Percentiles rank a stretch among this genome's conserved stretches.
Conservation (phyloP, 139 green algal genomes). For the Marvania coccoides region DNA sequence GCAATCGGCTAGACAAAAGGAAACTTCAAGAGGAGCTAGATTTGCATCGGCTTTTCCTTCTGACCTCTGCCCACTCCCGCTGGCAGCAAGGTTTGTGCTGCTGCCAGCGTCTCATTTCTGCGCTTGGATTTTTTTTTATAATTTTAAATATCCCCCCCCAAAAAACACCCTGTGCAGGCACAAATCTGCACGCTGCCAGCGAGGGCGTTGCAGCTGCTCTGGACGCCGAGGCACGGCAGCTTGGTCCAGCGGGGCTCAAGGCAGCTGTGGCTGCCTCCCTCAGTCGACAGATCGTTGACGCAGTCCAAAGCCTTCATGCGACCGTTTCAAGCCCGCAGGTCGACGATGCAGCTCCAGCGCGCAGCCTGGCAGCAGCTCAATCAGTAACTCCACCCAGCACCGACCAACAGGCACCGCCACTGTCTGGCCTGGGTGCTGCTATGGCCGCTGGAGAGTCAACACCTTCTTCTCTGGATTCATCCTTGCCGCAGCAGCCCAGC, state of each 20-base stretch:
- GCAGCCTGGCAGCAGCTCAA: not conserved
- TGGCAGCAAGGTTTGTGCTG: too few relatives aligned
- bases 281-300: not conserved
- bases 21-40: conserved; percentile 41
- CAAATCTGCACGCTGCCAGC: not conserved
- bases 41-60: conserved; percentile 41
- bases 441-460: not conserved
- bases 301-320: not conserved
- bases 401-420: too few relatives aligned
- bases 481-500: too few relatives aligned
- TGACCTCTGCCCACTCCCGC: conserved; percentile 12
- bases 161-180: too few relatives aligned
- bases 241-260: conserved; percentile 1
- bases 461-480: too few relatives aligned
- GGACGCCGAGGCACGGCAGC: not conserved
- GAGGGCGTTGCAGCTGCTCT: not conserved
- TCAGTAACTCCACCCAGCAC: too few relatives aligned
- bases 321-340: not conserved
- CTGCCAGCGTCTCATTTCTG: too few relatives aligned
- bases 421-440: too few relatives aligned
- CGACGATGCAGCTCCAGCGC: not conserved
- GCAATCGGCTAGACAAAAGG: conserved; percentile 33
- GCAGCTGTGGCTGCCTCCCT: not conserved
- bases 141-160: too few relatives aligned
- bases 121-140: not conserved